Evolutionary conservation across 768 basidiomycete species (phyloP), one percentile per base, ranked within the genome.

Genomic region (Hemileccinum rubropunctum): DNA sequence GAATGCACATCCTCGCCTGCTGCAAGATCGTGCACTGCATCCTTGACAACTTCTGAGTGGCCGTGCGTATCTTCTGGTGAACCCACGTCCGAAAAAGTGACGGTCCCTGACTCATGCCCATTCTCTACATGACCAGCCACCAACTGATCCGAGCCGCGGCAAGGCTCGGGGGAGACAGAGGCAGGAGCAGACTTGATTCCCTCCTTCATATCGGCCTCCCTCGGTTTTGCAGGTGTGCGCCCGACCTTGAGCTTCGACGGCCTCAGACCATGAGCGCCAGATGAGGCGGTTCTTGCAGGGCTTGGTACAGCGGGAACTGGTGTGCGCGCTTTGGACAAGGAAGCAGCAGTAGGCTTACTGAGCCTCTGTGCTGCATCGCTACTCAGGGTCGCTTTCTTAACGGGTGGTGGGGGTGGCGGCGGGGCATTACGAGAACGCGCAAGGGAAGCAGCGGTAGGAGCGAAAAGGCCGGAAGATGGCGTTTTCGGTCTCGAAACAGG

Each of bases 311-410:
- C 13, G 21, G 58, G 42, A 8, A 41, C 58, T 4, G 65, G 53
- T n/a, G 72, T 54, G 15, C 83, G 77, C 18, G 79, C 79, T 62
- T 81, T 84, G 20, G 81, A 82, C 50, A 86, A 62, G 2, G 86
- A 88, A 23, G 88, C 84, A 10, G 88, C 87, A 1, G 89, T 91
- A n/a, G 88, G 89, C 66, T 88, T 88, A 67, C 81, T 88, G 37
- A 91, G 71, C 44, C 89, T 77, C 50, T 87, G 85, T 11, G 83
- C 73, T 0, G 75, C 75, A 42, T 71, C 78, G 51, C 74, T 74
- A 49, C 77, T 78, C 39, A 81, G 57, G 1, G 78, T 75, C n/a
- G 69, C 60, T 65, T 84, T 85, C 71, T 78, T 82, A 17, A 69
- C 66, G 1, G 83, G 76, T 0, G 74, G 71, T 1, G 81, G 75